phyloP scores from a whole-genome alignment of 306 rosid genomes.

The Rosa chinensis region DNA sequence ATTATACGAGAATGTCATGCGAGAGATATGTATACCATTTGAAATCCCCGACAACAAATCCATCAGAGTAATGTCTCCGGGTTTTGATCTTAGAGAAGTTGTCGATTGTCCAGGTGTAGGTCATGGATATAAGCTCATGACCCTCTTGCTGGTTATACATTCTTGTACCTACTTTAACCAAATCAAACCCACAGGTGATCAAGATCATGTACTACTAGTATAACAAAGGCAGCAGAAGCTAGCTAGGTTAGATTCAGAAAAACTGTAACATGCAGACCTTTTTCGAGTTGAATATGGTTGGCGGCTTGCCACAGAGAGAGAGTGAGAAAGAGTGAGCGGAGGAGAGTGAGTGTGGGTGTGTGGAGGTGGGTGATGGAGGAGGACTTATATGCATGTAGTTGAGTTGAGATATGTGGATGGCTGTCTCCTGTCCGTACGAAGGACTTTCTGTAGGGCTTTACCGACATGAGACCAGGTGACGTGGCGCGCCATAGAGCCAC shows the following conservation, averaged over 20 bases:
- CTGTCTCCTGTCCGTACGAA: too few species aligned
- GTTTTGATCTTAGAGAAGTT: constrained; percentile 8
- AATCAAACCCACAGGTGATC: neutral
- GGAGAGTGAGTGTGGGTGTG: too few species aligned
- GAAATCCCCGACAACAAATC: constrained; percentile 13
- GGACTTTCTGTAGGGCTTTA: too few species aligned
- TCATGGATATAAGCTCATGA: constrained; percentile 10
- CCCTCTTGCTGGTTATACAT: neutral
- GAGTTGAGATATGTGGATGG: too few species aligned
- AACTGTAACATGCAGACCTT: neutral
- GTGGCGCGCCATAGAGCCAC: too few species aligned
- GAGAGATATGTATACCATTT: neutral
- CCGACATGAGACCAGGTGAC: too few species aligned
- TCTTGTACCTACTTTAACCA: neutral
- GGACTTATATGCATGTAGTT: too few species aligned
- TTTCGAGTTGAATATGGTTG: too few species aligned
- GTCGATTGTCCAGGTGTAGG: constrained; percentile 11
- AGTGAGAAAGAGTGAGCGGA: too few species aligned
- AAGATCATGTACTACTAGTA: neutral
- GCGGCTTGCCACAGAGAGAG: too few species aligned
- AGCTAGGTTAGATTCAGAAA: neutral
- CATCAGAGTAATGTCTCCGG: constrained; percentile 14
- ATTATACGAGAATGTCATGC: too few species aligned
- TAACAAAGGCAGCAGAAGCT: neutral
- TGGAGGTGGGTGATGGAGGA: too few species aligned